Evolutionary conservation across 495 filamentous ascomycete species (phyloP).

Genomic region (Cudoniella acicularis): DNA sequence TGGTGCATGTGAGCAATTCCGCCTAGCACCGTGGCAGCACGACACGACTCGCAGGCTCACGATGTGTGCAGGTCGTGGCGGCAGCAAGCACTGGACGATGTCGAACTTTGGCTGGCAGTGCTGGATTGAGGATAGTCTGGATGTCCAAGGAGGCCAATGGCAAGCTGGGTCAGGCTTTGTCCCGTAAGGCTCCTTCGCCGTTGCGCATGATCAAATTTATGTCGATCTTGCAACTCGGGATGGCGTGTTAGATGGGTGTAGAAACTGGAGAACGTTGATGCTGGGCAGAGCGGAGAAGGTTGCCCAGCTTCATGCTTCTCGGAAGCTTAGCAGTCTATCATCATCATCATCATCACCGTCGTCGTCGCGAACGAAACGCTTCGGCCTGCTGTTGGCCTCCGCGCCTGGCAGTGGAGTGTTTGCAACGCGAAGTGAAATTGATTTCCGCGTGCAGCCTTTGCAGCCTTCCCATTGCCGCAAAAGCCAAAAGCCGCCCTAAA

Average conservation of each 20-base stretch:
- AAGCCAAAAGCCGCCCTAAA: no score
- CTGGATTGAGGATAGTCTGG: no score
- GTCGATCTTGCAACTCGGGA: constrained; percentile 11
- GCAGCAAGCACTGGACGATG: not conserved
- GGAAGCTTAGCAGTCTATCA: not conserved
- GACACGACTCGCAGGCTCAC: no score
- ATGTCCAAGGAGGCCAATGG: constrained; percentile 1
- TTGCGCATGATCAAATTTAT: constrained; percentile 24
- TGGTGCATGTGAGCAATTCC: not conserved
- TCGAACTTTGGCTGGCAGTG: not conserved
- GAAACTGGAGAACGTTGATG: not conserved
- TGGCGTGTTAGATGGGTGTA: constrained; percentile 15
- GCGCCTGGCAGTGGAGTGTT: no score
- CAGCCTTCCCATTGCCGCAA: no score
- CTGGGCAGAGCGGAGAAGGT: not conserved
- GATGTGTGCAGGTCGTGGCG: not conserved
- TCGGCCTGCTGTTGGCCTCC: not conserved
- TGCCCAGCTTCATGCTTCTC: not conserved
- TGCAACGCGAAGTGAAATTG: no score
- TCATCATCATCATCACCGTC: no score
- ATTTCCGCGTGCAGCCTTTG: no score
- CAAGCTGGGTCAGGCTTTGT: constrained; percentile 11
- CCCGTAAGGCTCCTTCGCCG: constrained; percentile 5
- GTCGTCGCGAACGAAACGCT: no score
- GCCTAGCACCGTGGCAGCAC: no score